Percentiles rank a stretch among this genome's conserved stretches.
Conservation (phyloP, 2,329 filamentous ascomycete species). For the Magnaporthales sp. region DNA sequence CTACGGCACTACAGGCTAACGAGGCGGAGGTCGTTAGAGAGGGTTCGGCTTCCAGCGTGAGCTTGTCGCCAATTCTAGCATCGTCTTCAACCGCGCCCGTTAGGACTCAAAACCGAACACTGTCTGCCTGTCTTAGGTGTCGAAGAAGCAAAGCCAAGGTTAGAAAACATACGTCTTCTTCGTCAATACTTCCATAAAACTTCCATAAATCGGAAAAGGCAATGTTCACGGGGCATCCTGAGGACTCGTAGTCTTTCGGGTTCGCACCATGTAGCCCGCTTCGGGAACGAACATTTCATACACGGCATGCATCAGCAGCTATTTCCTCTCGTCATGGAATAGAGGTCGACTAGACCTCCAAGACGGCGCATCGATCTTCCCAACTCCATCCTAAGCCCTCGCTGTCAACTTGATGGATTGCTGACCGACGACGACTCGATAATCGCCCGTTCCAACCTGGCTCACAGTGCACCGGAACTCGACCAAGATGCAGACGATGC, state of each 20-base stretch:
- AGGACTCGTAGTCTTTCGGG: not conserved
- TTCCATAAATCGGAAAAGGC: too few species aligned
- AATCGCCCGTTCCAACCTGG: not conserved
- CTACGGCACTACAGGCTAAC: not conserved
- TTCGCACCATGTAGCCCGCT: not conserved
- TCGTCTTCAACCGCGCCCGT: not conserved
- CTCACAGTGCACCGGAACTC: conserved; percentile 4
- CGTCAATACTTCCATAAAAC: not conserved
- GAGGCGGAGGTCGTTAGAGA: not conserved
- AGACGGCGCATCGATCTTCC: not conserved
- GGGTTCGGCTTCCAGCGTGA: not conserved
- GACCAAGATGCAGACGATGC: conserved; percentile 3
- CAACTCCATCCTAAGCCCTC: not conserved
- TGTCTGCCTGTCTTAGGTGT: conserved; percentile 1
- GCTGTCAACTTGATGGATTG: not conserved
- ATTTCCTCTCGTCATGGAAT: not conserved
- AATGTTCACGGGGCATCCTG: not conserved
- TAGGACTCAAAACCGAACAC: not conserved
- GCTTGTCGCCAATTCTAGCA: not conserved
- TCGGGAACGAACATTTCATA: not conserved
- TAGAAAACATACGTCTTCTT: not conserved
- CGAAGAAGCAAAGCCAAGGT: conserved; percentile 4
- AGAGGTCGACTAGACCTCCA: not conserved
- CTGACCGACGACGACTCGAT: not conserved
- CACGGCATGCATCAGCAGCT: not conserved